Conservation (phyloP, 2,329 filamentous ascomycete genomes). For the Diaporthe vexans region DNA sequence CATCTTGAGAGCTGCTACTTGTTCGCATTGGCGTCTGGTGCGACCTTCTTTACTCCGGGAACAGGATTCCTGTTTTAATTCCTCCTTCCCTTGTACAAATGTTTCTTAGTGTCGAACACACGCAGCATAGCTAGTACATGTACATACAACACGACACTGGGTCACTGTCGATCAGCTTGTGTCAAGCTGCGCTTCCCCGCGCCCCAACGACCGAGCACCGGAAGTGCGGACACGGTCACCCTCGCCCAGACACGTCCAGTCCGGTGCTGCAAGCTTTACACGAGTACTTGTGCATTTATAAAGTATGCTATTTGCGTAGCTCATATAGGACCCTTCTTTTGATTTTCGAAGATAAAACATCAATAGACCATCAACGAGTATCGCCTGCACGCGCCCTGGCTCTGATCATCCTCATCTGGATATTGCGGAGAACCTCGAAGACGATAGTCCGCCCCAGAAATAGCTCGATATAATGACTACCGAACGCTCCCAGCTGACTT, state of each 20-base stretch:
- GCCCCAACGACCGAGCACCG: conserved; percentile 12
- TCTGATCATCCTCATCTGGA: neutral
- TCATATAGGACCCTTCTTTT: neutral
- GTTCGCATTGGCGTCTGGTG: neutral
- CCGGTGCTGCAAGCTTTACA: neutral
- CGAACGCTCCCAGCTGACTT: conserved; percentile 40
- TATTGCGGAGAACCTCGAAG: neutral
- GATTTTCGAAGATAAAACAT: no score
- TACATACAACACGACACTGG: neutral
- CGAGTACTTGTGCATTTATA: neutral
- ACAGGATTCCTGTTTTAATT: neutral
- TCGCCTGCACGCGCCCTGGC: neutral
- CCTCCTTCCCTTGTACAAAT: neutral
- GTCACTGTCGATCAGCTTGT: neutral
- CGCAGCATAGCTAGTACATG: neutral
- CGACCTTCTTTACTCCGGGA: neutral
- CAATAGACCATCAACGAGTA: neutral
- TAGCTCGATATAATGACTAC: conserved; percentile 31
- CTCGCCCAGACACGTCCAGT: conserved; percentile 8
- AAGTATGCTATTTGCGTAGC: no score
- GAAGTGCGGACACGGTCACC: conserved; percentile 25
- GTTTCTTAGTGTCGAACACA: neutral
- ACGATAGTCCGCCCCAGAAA: no score
- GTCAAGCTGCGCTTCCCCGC: conserved; percentile 17
- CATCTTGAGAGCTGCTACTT: neutral